These are phyloP conservation scores for Tylopilus balloui DNA, from an alignment of 768 basidiomycete species.

Conservation along the genomic window DNA sequence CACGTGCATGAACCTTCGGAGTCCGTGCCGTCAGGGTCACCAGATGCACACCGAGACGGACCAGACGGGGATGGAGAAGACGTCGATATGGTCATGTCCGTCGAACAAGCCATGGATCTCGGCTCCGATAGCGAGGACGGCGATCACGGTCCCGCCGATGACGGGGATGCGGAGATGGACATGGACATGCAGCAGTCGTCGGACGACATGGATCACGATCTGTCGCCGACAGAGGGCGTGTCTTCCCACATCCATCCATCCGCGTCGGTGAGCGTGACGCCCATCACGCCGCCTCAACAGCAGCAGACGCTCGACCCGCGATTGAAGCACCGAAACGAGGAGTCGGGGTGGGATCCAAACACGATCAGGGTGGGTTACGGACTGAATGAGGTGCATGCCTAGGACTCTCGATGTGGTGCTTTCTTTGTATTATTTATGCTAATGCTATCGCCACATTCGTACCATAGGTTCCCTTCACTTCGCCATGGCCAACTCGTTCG, in stretches of 20 bases:
- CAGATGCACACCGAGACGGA: constrained; percentile 11
- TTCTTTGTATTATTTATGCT: constrained; percentile 6
- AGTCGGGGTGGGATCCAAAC: constrained; percentile 27
- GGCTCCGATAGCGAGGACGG: constrained; percentile 35
- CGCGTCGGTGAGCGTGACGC: constrained; percentile 28
- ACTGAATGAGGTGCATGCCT: constrained; percentile 18
- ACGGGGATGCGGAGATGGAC: constrained; percentile 18
- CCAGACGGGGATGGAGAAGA: constrained; percentile 20
- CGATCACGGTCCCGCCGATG: constrained; percentile 6
- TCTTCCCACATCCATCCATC: constrained; percentile 24
- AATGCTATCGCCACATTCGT: constrained; percentile 15
- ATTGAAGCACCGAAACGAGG: constrained; percentile 30
- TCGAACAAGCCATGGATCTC: constrained; percentile 45
- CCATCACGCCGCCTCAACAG: constrained; percentile 28
- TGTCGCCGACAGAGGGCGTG: constrained; percentile 34
- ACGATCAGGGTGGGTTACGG: constrained; percentile 12
- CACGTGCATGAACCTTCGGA: constrained; percentile 8
- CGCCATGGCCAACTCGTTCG: background rate
- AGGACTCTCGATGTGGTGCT: background rate
- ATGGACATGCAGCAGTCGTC: constrained; percentile 25
- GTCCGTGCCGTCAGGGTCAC: constrained; percentile 6
- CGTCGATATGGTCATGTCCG: constrained; percentile 35
- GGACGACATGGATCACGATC: constrained; percentile 26
- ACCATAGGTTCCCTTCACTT: background rate
- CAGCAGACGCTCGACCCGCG: constrained; percentile 25